Evolutionary conservation across 345 rosid genomes (phyloP).

Genomic region (Aurinia saxatilis): DNA sequence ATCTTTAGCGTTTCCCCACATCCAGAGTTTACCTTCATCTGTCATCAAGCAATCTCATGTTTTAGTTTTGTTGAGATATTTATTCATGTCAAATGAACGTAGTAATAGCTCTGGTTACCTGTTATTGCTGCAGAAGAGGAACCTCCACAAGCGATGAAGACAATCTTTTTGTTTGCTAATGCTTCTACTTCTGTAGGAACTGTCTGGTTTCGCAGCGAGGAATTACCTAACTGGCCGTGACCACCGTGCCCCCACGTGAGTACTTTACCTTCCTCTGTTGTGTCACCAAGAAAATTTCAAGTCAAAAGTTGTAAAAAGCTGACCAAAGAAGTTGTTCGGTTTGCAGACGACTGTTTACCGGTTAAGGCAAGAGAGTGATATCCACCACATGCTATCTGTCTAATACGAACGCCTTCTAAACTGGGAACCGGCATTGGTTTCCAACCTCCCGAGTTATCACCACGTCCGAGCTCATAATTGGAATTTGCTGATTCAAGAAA

Average conservation of each 20-base stretch:
- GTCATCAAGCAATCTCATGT: not conserved
- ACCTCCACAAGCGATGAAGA: constrained; percentile 72
- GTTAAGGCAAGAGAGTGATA: constrained; percentile 90
- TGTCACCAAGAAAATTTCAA: constrained; percentile 15
- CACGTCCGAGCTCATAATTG: constrained; percentile 91
- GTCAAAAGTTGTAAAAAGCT: not conserved
- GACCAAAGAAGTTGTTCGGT: not conserved
- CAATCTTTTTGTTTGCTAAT: constrained; percentile 49
- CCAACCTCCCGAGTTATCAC: constrained; percentile 82
- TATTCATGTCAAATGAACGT: not conserved
- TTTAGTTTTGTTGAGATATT: not conserved
- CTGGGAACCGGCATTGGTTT: constrained; percentile 65
- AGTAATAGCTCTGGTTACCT: constrained; percentile 32
- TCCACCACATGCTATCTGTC: constrained; percentile 84
- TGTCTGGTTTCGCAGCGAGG: constrained; percentile 48
- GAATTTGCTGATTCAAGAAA: constrained; percentile 52
- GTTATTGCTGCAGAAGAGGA: constrained; percentile 87
- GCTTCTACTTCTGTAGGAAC: constrained; percentile 53
- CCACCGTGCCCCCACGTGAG: constrained; percentile 97
- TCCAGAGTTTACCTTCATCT: constrained; percentile 75
- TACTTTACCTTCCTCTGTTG: constrained; percentile 73
- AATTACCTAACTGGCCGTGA: constrained; percentile 80
- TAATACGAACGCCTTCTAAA: constrained; percentile 42
- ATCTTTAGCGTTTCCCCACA: constrained; percentile 97
- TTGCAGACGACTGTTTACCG: constrained; percentile 36